Base-by-base conservation (phyloP, 441 rosid species). In the Geranium incanum region DNA sequence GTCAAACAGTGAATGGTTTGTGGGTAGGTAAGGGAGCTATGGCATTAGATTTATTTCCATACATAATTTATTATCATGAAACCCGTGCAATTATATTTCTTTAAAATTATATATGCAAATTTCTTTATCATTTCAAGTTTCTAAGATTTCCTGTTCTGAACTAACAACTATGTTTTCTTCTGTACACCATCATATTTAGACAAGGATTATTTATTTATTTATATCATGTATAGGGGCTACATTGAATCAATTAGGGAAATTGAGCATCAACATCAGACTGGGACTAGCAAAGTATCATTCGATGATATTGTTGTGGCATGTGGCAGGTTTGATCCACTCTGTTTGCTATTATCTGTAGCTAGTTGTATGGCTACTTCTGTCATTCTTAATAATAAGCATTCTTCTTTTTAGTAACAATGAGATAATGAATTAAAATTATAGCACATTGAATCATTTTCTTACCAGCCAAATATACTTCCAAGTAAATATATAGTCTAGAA, bases 221-320 rank as follows among this genome's bases (percentile, higher is more conserved):
- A 67, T 28, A 36, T 71, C 70, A 13, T 68, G 59, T 71, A 7
- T 76, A 94, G 97, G 99, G 99, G 99, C 68, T 92, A 92, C 77
- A 82, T 94, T 60, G 93, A 94, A 86, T 88, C 97, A 23, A 82
- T 78, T 64, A 89, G 87, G 78, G 99, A 94, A 84, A 85, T 92
- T 69, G 97, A 94, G 84, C 88, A 86, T 75, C 97, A 91, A 81
- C 82, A 87, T 33, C 86, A 85, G 74, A 79, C 76, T 50, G 78
- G 80, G 62, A 59, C n/a, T 50, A 81, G 78, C n/a, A 67, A 76
- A 70, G 45, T 85, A 15, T 85, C 84, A 69, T 89, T 94, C 76
- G 97, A 94, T 78, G 99, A 92, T 72, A 87, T 94, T 75, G 89
- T 89, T 63, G 95, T 89, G 18, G 99, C 99, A 71, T 94, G 99